A percentile compares a stretch with the other conserved stretches of the same genome.
These are phyloP conservation scores for Fusarium virguliforme DNA, from an alignment of 2,329 filamentous ascomycete genomes.

Conservation along the genomic window DNA sequence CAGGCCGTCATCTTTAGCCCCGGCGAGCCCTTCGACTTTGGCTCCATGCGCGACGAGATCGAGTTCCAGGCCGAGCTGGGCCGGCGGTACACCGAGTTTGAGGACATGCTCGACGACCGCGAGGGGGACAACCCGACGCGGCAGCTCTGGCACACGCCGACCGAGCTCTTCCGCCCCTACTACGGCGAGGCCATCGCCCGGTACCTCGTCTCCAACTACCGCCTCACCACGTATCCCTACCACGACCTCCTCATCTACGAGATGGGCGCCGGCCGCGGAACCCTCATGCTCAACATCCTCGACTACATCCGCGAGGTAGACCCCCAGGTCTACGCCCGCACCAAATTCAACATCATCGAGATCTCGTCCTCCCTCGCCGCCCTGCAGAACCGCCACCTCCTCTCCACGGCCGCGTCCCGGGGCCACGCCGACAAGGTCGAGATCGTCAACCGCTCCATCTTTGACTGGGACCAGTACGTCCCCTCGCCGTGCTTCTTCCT, in stretches of 20 bases:
- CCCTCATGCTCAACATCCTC: conserved; percentile 97
- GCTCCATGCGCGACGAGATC: conserved; percentile 83
- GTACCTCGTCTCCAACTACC: conserved; percentile 96
- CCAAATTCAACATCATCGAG: conserved; percentile 95
- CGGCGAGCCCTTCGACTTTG: conserved; percentile 92
- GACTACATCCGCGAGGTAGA: conserved; percentile 94
- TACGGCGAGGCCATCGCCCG: conserved; percentile 98
- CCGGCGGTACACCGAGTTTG: conserved; percentile 88
- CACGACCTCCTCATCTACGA: conserved; percentile 98
- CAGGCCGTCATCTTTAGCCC: conserved; percentile 97
- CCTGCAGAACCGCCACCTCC: conserved; percentile 81
- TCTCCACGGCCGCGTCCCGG: conserved; percentile 75
- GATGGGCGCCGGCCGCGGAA: conserved; percentile 97
- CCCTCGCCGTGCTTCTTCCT: conserved; percentile 97
- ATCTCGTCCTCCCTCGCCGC: conserved; percentile 87
- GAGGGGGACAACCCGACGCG: conserved; percentile 78
- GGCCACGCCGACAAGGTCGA: conserved; percentile 90
- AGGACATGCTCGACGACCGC: conserved; percentile 85
- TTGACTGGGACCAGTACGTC: conserved; percentile 93
- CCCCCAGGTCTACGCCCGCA: conserved; percentile 93
- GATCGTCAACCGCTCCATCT: conserved; percentile 95
- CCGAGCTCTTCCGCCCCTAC: conserved; percentile 95
- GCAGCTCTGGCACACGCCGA: conserved; percentile 98
- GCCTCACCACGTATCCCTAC: conserved; percentile 93
- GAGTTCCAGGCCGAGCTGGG: conserved; percentile 86